Percentiles rank a stretch among this genome's conserved stretches.
Evolutionary conservation across 2,329 filamentous ascomycete genomes (phyloP).

Genomic region (Simplicillium aogashimaense): DNA sequence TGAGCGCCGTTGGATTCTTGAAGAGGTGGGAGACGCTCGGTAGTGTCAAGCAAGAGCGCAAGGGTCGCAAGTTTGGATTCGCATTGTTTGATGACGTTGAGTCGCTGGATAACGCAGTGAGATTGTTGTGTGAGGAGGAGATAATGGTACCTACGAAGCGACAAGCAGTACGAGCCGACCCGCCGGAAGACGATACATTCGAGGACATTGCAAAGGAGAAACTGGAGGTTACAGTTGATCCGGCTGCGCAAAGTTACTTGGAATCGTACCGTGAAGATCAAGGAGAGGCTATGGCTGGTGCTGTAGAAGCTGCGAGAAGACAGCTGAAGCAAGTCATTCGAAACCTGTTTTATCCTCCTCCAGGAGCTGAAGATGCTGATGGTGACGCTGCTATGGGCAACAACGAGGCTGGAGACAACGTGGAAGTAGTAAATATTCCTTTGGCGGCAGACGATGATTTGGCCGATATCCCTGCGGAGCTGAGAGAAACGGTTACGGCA

Average conservation of each 20-base stretch:
- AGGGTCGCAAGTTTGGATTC: conserved; percentile 84
- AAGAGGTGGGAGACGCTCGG: conserved; percentile 76
- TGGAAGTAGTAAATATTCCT: conserved; percentile 84
- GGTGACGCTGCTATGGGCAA: conserved; percentile 65
- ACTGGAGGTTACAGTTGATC: conserved; percentile 68
- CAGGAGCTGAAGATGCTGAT: conserved; percentile 41
- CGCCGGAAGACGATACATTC: conserved; percentile 32
- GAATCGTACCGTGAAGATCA: conserved; percentile 65
- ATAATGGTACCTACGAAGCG: conserved; percentile 76
- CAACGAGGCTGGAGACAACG: conserved; percentile 49
- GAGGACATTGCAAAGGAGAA: conserved; percentile 57
- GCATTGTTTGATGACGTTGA: conserved; percentile 90
- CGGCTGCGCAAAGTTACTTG: conserved; percentile 75
- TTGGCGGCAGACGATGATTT: conserved; percentile 85
- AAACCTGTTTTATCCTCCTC: conserved; percentile 60
- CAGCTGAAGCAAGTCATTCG: conserved; percentile 59
- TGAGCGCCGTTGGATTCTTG: conserved; percentile 67
- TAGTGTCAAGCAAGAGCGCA: conserved; percentile 52
- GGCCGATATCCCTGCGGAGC: conserved; percentile 88
- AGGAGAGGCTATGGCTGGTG: conserved; percentile 51
- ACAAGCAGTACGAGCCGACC: conserved; percentile 43
- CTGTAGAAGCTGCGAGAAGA: conserved; percentile 60
- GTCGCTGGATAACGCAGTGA: conserved; percentile 74
- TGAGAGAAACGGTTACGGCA: conserved; percentile 87
- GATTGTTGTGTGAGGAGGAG: conserved; percentile 72